A percentile compares a stretch with the other conserved stretches of the same genome.
Conservation (phyloP, 192 early-diverging fungal genomes). For the Podila epigama region DNA sequence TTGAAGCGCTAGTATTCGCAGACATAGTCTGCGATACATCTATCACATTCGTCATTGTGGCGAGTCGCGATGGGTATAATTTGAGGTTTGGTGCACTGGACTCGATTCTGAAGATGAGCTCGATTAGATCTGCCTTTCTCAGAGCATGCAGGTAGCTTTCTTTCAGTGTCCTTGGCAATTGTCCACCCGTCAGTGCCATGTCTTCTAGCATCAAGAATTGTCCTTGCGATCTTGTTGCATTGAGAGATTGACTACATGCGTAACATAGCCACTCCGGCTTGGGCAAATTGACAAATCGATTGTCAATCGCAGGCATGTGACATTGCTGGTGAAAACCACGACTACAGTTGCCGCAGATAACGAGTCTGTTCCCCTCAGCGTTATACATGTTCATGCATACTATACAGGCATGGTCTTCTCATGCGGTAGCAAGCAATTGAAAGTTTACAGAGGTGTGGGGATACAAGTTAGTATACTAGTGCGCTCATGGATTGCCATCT, state of each 20-base stretch:
- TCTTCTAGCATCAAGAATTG: conserved; percentile 18
- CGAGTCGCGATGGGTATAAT: conserved; percentile 33
- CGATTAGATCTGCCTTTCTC: conserved; percentile 17
- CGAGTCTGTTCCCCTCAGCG: conserved; percentile 28
- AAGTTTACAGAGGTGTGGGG: neutral
- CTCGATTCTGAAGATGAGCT: conserved; percentile 32
- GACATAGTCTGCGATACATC: conserved; percentile 1
- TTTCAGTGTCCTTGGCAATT: conserved; percentile 17
- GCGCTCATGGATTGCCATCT: neutral
- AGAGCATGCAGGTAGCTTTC: conserved; percentile 27
- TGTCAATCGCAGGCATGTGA: conserved; percentile 40
- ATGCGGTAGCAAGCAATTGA: too few species aligned
- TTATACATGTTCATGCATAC: conserved; percentile 5
- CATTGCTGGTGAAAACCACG: conserved; percentile 50
- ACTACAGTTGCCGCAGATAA: conserved; percentile 48
- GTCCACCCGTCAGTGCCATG: conserved; percentile 31
- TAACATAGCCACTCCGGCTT: conserved; percentile 42
- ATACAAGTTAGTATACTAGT: conserved; percentile 3
- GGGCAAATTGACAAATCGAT: conserved; percentile 20
- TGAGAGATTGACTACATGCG: conserved; percentile 9
- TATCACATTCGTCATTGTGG: conserved; percentile 4
- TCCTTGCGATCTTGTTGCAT: conserved; percentile 19
- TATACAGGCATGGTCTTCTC: conserved; percentile 34
- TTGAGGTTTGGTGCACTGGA: conserved; percentile 14
- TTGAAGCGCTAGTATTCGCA: neutral